Percentiles rank a stretch among this genome's conserved stretches.
Evolutionary conservation across 176 grass and related monocot species (phyloP).

Genomic region (Rhynchospora breviuscula): DNA sequence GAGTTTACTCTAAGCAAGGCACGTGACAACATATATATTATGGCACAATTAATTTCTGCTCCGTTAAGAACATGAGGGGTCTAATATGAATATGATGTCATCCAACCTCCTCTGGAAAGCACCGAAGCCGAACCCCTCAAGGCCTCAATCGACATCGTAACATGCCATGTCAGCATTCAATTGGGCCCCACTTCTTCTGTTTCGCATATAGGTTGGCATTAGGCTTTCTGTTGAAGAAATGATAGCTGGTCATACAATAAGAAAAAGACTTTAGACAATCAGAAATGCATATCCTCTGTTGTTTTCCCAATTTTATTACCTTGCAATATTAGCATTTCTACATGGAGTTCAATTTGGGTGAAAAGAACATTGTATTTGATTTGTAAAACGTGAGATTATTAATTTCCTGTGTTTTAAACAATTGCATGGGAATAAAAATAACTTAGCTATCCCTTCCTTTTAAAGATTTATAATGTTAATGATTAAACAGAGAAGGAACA

Average conservation of each 20-base stretch:
- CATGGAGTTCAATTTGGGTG: neutral
- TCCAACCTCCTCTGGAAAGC: neutral
- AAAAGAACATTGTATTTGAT: neutral
- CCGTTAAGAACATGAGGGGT: neutral
- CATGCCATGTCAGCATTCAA: neutral
- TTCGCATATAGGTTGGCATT: neutral
- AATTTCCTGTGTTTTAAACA: neutral
- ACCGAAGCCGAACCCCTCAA: neutral
- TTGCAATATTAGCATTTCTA: neutral
- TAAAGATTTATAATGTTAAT: too few species aligned
- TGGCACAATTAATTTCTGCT: neutral
- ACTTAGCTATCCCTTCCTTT: neutral
- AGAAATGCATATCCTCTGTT: neutral
- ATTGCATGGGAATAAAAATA: neutral
- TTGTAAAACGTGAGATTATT: neutral
- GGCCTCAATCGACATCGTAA: neutral
- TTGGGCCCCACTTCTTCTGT: neutral
- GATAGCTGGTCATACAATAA: neutral
- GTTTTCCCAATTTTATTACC: too few species aligned
- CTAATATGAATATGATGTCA: neutral
- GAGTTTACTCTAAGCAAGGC: neutral
- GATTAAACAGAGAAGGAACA: too few species aligned
- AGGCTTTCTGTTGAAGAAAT: constrained; percentile 19
- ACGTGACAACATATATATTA: neutral
- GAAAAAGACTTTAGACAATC: neutral